These are phyloP conservation scores for Recurvomyces mirabilis DNA, from an alignment of 495 filamentous ascomycete species.

Conservation along the genomic window DNA sequence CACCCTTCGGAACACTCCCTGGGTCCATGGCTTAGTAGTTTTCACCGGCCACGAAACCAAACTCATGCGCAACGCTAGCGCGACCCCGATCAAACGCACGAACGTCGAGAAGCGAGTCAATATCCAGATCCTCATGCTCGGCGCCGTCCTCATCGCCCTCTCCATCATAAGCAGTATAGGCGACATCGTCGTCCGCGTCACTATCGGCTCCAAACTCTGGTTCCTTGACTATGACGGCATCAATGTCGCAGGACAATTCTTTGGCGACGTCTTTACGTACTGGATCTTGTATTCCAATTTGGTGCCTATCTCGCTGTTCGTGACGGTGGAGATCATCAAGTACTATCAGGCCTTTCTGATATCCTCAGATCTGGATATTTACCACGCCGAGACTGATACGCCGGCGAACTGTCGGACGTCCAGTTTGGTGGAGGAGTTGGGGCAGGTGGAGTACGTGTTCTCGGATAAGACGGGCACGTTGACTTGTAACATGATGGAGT, in stretches of 20 bases:
- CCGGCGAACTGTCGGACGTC: constrained; percentile 93
- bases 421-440: constrained; percentile 91
- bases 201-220: constrained; percentile 43
- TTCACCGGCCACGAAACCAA: constrained; percentile 99
- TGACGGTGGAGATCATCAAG: constrained; percentile 95
- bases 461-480: constrained; percentile 98
- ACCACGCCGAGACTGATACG: constrained; percentile 90
- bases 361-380: constrained; percentile 95
- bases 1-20: constrained; percentile 90
- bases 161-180: constrained; percentile 85
- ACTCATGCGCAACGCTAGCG: constrained; percentile 96
- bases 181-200: constrained; percentile 68
- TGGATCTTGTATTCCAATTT: constrained; percentile 98
- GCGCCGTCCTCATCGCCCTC: constrained; percentile 69
- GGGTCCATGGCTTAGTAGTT: constrained; percentile 93
- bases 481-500: constrained; percentile 99
- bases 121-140: constrained; percentile 79
- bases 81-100: constrained; percentile 93
- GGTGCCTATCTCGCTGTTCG: constrained; percentile 94
- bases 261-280: constrained; percentile 92
- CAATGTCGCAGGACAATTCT: constrained; percentile 65
- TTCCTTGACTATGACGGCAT: constrained; percentile 56
- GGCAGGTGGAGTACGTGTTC: constrained; percentile 98
- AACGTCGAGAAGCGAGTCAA: constrained; percentile 91
- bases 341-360: constrained; percentile 96